Evolutionary conservation across 2,329 filamentous ascomycete genomes (phyloP), one percentile per base, ranked within the genome.

Genomic region (Aspergillus aculeatus): DNA sequence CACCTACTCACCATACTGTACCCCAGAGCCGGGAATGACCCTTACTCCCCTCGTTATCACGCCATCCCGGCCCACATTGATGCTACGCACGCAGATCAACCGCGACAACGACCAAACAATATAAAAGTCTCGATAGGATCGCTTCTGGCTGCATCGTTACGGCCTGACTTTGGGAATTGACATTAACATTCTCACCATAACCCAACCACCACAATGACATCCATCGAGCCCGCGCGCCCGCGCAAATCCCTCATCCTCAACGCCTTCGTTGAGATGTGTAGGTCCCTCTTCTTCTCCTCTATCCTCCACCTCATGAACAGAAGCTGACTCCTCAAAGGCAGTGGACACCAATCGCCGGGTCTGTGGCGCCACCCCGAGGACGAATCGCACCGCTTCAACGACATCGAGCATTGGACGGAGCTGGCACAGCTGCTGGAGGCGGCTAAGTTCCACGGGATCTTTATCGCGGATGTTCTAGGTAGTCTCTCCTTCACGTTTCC

Each of bases 331-430:
- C 2, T 2, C 21, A 47, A 65, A 80, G 77, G 80, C 55, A 80
- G 78, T 38, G 80, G 81, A 4, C 82, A 84, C 66, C 79, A 83
- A 62, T 83, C 82, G 3, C 83, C 84, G 6, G 84, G 84, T 1
- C 76, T 86, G 4, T 87, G 86, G 87, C 79, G 82, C 38, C 87
- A 90, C 65, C 88, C 87, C 1, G 78, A 84, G 16, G 87, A 90
- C 64, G 77, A 84, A 64, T 89, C 86, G 1, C 80, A 81, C 64
- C 74, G 83, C 19, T 90, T 89, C 72, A 85, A 85, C 62, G 78
- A 83, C 26, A 75, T 87, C 35, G 75, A 83, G 5, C 83, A 88
- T 61, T 89, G 86, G 86, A 80, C 83, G 0, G 78, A 84, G 54
- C 73, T 89, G 0, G 86, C 86, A 0, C 79, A 86, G 61, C 73